Percentiles rank a stretch among this genome's conserved stretches.
Evolutionary conservation across 345 rosid species (phyloP).

Genomic region (Noccaea bulbosa): DNA sequence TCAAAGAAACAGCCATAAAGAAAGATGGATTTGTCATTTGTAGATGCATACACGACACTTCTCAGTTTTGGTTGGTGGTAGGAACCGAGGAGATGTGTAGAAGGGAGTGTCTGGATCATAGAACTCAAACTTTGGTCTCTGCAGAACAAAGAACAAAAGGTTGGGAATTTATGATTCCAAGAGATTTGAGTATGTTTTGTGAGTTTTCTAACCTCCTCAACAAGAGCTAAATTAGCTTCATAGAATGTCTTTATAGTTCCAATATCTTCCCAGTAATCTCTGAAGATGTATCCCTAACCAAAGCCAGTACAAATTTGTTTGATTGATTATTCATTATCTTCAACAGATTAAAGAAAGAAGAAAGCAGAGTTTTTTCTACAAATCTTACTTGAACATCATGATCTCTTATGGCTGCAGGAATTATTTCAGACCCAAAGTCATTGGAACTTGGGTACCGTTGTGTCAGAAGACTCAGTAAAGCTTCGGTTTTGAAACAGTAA

Average conservation of each 20-base stretch:
- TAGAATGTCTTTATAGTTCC: constrained; percentile 86
- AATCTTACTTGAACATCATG: constrained; percentile 66
- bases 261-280: constrained; percentile 88
- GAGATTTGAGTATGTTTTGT: constrained; percentile 3
- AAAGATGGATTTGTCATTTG: not conserved
- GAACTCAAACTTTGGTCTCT: constrained; percentile 84
- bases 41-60: constrained; percentile 59
- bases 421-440: constrained; percentile 87
- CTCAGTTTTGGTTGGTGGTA: constrained; percentile 82
- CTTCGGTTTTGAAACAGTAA: constrained; percentile 76
- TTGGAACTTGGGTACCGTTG: constrained; percentile 65
- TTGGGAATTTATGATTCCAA: not conserved
- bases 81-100: constrained; percentile 79
- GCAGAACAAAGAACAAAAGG: constrained; percentile 20
- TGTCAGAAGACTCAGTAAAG: constrained; percentile 70
- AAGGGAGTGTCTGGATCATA: constrained; percentile 79
- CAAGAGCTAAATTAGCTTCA: constrained; percentile 85
- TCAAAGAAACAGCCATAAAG: constrained; percentile 11
- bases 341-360: not conserved
- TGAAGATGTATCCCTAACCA: constrained; percentile 64
- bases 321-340: constrained; percentile 3
- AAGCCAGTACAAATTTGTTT: not conserved
- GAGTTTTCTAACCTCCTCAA: constrained; percentile 74
- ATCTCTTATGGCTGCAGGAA: constrained; percentile 68
- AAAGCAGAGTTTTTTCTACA: not conserved